Base-by-base conservation (phyloP, 352 stramenopile genomes). In the Globisporangium perplexum region DNA sequence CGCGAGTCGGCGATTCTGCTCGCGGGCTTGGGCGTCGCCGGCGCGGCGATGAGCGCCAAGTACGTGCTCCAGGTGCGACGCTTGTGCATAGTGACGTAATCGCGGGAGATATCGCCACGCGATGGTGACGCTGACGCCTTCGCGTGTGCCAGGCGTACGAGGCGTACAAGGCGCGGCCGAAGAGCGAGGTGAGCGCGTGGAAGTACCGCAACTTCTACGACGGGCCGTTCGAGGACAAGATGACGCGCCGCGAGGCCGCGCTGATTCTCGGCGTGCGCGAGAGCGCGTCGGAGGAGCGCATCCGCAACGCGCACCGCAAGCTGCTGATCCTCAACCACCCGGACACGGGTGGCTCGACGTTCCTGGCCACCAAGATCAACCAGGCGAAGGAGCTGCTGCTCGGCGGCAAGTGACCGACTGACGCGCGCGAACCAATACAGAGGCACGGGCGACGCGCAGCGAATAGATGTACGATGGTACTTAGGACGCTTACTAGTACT, bases 241-340 rank as follows among this genome's bases (percentile, higher is more conserved):
- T 99, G 97, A 98, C 96, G 43, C 80, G 92, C 7, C 84, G 96
- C 31, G 97, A 99, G 72, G 97, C 97, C n/a, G 97, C 97, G 20
- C 74, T 99, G 36, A 99, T 99, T 69, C 71, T 99, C 30, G 97
- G 97, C 47, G 96, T 99, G 38, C 78, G 88, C n/a, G 96, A 99
- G 75, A 98, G 85, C 54, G 92, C 94, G 36, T 93, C 86, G 0
- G 59, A 85, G 38, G 88, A 99, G 72, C 87, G 96, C 50, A 98
- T 99, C 59, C 98, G 98, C 67, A 98, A 99, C 55, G 96, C 97
- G 26, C 97, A 99, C 77, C 88, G 97, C 35, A 97, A 98, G 68
- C 77, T 99, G 36, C 69, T 99, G 23, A 97, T 99, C 62, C 74
- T 99, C 50, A 99, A 99, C 77, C 97, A 99, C 78, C 97, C 97